Evolutionary conservation across 2,329 filamentous ascomycete species (phyloP).

Genomic region (Clonostachys chloroleuca): DNA sequence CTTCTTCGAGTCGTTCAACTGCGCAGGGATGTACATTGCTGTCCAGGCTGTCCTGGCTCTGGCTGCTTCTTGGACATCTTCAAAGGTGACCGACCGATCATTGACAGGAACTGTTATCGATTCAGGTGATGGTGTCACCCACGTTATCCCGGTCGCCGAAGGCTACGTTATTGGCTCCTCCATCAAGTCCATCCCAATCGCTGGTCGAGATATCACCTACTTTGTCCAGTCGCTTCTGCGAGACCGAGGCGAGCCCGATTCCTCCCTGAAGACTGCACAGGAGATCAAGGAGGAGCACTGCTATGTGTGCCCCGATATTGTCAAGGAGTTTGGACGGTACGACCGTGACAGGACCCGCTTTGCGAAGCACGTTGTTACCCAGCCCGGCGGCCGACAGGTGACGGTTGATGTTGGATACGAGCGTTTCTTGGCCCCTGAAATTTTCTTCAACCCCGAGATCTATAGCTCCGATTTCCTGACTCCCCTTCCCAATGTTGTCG

Average conservation of each 20-base stretch:
- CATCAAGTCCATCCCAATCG: slow-evolving; percentile 98
- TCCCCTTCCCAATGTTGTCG: slow-evolving; percentile 88
- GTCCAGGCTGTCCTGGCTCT: slow-evolving; percentile 96
- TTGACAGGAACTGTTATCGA: slow-evolving; percentile 97
- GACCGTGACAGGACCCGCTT: slow-evolving; percentile 91
- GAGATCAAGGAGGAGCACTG: slow-evolving; percentile 99
- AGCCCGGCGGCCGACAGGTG: slow-evolving; percentile 80
- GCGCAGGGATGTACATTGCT: slow-evolving; percentile 96
- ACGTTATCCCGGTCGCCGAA: slow-evolving; percentile 97
- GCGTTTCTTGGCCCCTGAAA: slow-evolving; percentile 95
- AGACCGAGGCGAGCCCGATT: slow-evolving; percentile 94
- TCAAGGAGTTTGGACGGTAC: slow-evolving; percentile 95
- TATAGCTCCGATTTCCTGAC: slow-evolving; percentile 99
- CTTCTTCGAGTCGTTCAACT: slow-evolving; percentile 99
- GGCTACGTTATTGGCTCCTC: slow-evolving; percentile 98
- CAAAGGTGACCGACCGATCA: slow-evolving; percentile 93
- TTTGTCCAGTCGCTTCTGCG: slow-evolving; percentile 95
- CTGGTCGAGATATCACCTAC: slow-evolving; percentile 96
- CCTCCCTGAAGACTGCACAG: slow-evolving; percentile 94
- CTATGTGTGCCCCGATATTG: slow-evolving; percentile 97
- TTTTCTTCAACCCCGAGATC: slow-evolving; percentile 99
- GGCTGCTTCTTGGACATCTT: slow-evolving; percentile 96
- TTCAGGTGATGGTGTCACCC: slow-evolving; percentile 96
- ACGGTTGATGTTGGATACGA: slow-evolving; percentile 95
- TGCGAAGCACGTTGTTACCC: slow-evolving; percentile 80